Base-by-base conservation (phyloP, 306 rosid genomes). In the Astragalus membranaceus region DNA sequence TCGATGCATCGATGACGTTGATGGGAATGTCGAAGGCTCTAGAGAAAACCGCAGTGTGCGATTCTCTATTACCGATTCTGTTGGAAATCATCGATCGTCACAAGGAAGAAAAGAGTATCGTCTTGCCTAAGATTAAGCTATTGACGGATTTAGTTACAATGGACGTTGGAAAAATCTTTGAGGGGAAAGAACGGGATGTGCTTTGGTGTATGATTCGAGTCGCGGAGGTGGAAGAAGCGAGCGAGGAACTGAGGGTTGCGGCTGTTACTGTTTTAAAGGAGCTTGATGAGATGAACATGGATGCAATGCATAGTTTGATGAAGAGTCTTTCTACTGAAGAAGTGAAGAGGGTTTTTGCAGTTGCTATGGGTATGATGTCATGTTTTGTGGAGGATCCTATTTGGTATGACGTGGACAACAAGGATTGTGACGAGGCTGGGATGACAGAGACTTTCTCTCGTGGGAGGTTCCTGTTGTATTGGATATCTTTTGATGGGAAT, bases 151-250 rank as follows among this genome's bases (percentile, higher is more conserved):
- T 66, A 36, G 44, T 55, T 33, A 3, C 1, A 0, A 0, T 58
- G 26, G 17, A n/a, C 0, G 0, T 5, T 7, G 32, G 30, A 10
- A 10, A 3, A 11, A 1, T 57, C 26, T 30, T 66, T 2, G 0
- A n/a, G 3, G 65, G 39, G 41, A 29, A 33, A 43, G 10, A 48
- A 16, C 9, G 39, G 2, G 7, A 6, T 5, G 57, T 72, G 60
- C 56, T 72, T 60, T 20, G 14, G 16, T 29, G 58, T 4, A 42
- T 78, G 75, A 47, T 78, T 66, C 59, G 33, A 5, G 36, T 67
- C 0, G 59, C 23, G 2, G 74, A 15, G 29, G 4, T 12, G 63
- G 6, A 55, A 29, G 59, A 7, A 11, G 50, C 6, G 11, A 67
- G 55, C 0, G 35, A 53, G 35, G 26, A 56, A 14, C 3, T 72